phyloP scores from a whole-genome alignment of 106 monocot genomes.

The Dioscorea alata region DNA sequence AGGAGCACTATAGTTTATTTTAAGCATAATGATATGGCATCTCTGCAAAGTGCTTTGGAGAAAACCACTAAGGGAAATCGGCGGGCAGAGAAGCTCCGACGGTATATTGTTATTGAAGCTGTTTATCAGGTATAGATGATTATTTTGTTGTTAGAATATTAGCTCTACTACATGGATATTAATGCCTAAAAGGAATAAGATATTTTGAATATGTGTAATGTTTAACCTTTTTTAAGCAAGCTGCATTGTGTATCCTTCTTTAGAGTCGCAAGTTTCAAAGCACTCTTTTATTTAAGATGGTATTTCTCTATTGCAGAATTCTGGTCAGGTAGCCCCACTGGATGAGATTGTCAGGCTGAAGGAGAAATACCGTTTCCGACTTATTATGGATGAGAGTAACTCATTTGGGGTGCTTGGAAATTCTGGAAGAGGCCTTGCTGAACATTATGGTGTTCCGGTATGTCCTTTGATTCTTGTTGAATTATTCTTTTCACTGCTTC shows the following conservation, averaged over 20 bases:
- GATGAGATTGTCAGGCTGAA: conserved; percentile 81
- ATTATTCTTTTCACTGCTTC: neutral
- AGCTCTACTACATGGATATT: too few relatives aligned
- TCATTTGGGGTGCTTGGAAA: conserved; percentile 92
- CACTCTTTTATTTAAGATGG: too few relatives aligned
- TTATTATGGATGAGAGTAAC: conserved; percentile 76
- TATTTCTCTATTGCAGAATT: conserved; percentile 49
- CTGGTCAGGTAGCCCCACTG: conserved; percentile 92
- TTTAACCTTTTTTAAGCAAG: too few relatives aligned
- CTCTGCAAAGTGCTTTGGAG: conserved; percentile 72
- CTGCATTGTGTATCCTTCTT: too few relatives aligned
- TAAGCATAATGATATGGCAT: conserved; percentile 97
- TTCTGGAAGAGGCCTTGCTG: conserved; percentile 86
- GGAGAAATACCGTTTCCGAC: conserved; percentile 83
- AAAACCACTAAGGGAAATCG: conserved; percentile 64
- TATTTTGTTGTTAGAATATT: neutral
- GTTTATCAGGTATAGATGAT: conserved; percentile 73
- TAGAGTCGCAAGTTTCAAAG: too few relatives aligned
- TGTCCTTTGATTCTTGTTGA: neutral
- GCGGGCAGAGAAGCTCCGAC: conserved; percentile 54
- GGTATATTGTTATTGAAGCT: conserved; percentile 90
- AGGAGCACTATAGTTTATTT: conserved; percentile 96
- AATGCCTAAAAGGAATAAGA: too few relatives aligned
- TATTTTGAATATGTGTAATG: too few relatives aligned
- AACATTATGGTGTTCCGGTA: conserved; percentile 64